phyloP scores from a whole-genome alignment of 352 stramenopile genomes.

The Thraustochytrium sp. region DNA sequence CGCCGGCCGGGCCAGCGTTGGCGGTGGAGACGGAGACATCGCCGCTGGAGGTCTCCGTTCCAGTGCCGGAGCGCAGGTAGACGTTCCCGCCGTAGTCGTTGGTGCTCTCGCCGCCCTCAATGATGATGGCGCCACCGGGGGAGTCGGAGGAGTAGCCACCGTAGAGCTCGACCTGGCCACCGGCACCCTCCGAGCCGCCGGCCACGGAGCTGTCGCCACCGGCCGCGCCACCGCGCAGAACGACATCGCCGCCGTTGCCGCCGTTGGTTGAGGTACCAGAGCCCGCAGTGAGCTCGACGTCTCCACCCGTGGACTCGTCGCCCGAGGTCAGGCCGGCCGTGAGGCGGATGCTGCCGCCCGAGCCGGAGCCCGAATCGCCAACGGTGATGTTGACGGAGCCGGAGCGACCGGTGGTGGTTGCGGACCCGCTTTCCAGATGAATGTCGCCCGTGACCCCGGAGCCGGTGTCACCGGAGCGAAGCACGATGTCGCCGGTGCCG shows the following conservation, averaged over 20 bases:
- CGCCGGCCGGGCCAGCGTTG: conserved; percentile 54
- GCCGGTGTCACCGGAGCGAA: not conserved
- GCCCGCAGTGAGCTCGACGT: conserved; percentile 22
- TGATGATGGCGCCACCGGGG: conserved; percentile 34
- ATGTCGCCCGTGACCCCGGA: conserved; percentile 1
- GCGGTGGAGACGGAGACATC: conserved; percentile 44
- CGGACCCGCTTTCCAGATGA: conserved; percentile 26
- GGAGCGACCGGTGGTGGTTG: conserved; percentile 22
- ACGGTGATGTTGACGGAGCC: conserved; percentile 49
- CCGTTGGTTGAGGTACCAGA: conserved; percentile 16
- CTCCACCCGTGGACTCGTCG: not conserved
- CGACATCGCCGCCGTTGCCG: conserved; percentile 21
- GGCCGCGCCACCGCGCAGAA: conserved; percentile 17
- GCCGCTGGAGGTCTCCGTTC: conserved; percentile 27
- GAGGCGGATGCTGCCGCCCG: conserved; percentile 48
- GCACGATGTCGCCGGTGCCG: not conserved
- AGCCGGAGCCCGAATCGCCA: conserved; percentile 47
- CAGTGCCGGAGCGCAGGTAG: conserved; percentile 45
- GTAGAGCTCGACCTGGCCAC: conserved; percentile 12
- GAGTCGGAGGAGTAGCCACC: conserved; percentile 36
- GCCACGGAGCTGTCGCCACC: not conserved
- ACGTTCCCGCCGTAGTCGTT: conserved; percentile 32
- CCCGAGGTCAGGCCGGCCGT: conserved; percentile 8
- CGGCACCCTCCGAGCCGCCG: conserved; percentile 4
- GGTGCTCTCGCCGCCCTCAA: conserved; percentile 28